Base-by-base conservation (phyloP, 768 basidiomycete genomes). In the Rhizopogon rudus region DNA sequence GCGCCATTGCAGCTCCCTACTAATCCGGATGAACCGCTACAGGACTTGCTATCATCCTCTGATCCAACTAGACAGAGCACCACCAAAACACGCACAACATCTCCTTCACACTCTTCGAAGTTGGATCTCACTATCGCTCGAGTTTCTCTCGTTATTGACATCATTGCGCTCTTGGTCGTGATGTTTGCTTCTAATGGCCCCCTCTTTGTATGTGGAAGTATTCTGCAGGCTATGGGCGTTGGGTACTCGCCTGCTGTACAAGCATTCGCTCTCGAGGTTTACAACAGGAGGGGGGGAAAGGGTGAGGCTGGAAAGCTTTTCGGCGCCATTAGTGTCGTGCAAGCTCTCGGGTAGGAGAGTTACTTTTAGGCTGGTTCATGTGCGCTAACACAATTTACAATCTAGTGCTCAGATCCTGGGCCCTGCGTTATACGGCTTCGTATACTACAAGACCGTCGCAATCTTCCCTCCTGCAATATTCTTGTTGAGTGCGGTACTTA, bases 101-200 rank as follows among this genome's bases (percentile, higher is more conserved):
- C 54, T 13, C 17, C 49, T 29, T 51, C 63, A 40, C 77, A 78
- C 59, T 76, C 79, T 2, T 67, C 79, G 5, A 44, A 67, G 0
- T 86, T 93, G 65, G 93, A 96, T 70, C 77, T 95, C n/a, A 65
- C 64, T 33, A 72, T 93, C 20, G 82, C 86, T 5, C 81, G 84
- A 4, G 60, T 73, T 37, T 93, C 89, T 6, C 67, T 89, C 9
- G 42, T 77, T 9, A 54, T 91, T 45, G 86, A 90, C 43, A 48
- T 81, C 13, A 33, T 79, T 28, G 71, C 78, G 9, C 87, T 82
- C 63, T 61, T 73, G 10, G 57, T 76, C 51, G 76, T 88, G 73
- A 75, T 74, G 0, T 37, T 82, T 49, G 74, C 82, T 1, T 69
- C 72, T 4, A 75, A 72, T 6, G 73, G 82, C 2, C 35, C 70